Percentiles rank a stretch among this genome's conserved stretches.
Conservation (phyloP, 805 yeast genomes). For the Grigorovia transvaalensis region DNA sequence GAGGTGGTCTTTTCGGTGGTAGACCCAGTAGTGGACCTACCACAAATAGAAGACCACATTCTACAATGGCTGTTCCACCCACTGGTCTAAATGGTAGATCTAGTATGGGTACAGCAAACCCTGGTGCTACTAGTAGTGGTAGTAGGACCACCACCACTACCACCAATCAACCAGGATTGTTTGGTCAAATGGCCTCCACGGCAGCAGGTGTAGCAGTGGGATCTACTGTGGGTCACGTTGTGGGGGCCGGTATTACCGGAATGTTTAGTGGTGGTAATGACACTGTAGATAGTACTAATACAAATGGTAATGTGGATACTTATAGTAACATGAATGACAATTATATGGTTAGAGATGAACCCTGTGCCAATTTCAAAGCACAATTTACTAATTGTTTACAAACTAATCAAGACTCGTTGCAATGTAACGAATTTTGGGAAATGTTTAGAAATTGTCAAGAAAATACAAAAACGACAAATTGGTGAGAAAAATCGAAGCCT, state of each 20-base stretch:
- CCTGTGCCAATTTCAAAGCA: not conserved
- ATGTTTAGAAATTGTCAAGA: not conserved
- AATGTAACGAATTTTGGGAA: not conserved
- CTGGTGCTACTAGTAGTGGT: conserved; percentile 30
- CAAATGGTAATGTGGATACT: not conserved
- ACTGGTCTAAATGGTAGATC: conserved; percentile 40
- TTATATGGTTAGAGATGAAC: not conserved
- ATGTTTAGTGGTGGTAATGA: conserved; percentile 55
- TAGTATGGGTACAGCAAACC: conserved; percentile 33
- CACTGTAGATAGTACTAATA: not conserved
- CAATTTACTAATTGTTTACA: not conserved
- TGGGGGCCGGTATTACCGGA: conserved; percentile 88
- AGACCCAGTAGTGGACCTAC: conserved; percentile 26
- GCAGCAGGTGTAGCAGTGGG: conserved; percentile 99
- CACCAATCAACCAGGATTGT: conserved; percentile 68
- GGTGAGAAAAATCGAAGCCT: too few relatives aligned
- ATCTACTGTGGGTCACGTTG: conserved; percentile 90
- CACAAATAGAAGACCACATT: conserved; percentile 60
- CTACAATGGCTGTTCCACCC: conserved; percentile 61
- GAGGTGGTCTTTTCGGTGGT: not conserved
- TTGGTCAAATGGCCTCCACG: conserved; percentile 95
- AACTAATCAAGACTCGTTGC: not conserved
- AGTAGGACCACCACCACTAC: conserved; percentile 28
- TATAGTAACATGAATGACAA: not conserved
- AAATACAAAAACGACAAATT: too few relatives aligned